Conservation (phyloP, 148 eudicot species). For the Drosera capensis region DNA sequence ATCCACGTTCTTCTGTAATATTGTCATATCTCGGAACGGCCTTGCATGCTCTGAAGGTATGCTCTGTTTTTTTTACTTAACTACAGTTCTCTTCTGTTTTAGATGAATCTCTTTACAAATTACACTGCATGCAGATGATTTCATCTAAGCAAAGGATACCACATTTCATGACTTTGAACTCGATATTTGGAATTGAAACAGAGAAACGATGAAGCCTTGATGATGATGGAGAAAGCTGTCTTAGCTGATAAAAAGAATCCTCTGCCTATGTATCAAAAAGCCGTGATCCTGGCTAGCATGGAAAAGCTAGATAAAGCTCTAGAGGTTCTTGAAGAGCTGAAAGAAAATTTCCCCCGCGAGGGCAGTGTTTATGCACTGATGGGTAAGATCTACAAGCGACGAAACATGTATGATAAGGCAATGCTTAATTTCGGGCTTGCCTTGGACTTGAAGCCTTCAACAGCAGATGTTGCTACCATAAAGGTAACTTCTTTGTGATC, state of each 20-base stretch:
- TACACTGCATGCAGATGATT: too few relatives aligned
- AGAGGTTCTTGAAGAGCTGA: conserved; percentile 86
- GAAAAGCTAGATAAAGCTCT: conserved; percentile 67
- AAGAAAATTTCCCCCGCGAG: conserved; percentile 85
- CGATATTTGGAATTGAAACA: conserved; percentile 12
- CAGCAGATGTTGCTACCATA: conserved; percentile 90
- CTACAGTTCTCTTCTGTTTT: background rate
- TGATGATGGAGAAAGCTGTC: conserved; percentile 82
- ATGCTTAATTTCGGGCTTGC: conserved; percentile 98
- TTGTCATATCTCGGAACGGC: conserved; percentile 96
- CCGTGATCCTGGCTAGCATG: conserved; percentile 69
- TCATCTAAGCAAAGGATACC: too few relatives aligned
- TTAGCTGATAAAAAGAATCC: conserved; percentile 90
- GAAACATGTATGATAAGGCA: conserved; percentile 65
- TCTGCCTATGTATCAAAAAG: conserved; percentile 90
- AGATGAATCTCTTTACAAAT: background rate
- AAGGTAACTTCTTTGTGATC: too few relatives aligned
- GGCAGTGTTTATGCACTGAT: conserved; percentile 91
- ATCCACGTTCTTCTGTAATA: conserved; percentile 80
- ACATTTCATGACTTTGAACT: too few relatives aligned
- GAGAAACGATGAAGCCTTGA: conserved; percentile 75
- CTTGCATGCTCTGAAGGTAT: conserved; percentile 82
- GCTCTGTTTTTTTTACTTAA: background rate
- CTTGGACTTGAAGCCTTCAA: conserved; percentile 92
- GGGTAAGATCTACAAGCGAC: conserved; percentile 83